phyloP scores from a whole-genome alignment of 1,284 basidiomycete species.

The Leccinum fuscescens region DNA sequence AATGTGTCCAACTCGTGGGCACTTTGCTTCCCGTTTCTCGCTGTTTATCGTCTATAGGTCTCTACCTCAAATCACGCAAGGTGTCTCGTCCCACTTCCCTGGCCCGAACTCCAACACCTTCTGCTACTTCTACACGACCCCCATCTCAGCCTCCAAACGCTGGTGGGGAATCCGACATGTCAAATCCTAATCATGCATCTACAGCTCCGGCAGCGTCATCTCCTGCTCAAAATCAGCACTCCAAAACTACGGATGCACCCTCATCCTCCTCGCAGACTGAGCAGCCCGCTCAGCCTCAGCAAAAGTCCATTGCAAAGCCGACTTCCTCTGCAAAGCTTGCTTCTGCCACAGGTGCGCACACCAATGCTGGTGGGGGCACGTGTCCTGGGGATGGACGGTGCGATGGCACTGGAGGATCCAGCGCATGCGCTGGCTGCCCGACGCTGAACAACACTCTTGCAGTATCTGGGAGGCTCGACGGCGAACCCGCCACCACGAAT shows the following conservation, averaged over 20 bases:
- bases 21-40: constrained; percentile 35
- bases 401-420: constrained; percentile 90
- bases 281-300: constrained; percentile 24
- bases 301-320: constrained; percentile 27
- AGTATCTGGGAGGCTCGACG: constrained; percentile 40
- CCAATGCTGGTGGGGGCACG: constrained; percentile 56
- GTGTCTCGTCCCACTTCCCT: constrained; percentile 53
- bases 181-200: constrained; percentile 35
- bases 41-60: constrained; percentile 45
- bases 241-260: constrained; percentile 31
- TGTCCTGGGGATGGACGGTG: constrained; percentile 95
- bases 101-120: constrained; percentile 40
- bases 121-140: constrained; percentile 35
- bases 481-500: constrained; percentile 29
- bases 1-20: constrained; percentile 38
- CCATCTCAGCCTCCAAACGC: constrained; percentile 29
- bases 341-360: constrained; percentile 31
- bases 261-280: constrained; percentile 28
- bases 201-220: constrained; percentile 23
- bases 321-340: constrained; percentile 23
- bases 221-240: constrained; percentile 33
- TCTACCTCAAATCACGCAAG: constrained; percentile 68
- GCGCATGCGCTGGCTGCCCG: constrained; percentile 89
- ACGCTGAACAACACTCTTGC: constrained; percentile 83
- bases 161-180: constrained; percentile 33